Base-by-base conservation (phyloP, 139 green algal species). In the Volvox africanus region DNA sequence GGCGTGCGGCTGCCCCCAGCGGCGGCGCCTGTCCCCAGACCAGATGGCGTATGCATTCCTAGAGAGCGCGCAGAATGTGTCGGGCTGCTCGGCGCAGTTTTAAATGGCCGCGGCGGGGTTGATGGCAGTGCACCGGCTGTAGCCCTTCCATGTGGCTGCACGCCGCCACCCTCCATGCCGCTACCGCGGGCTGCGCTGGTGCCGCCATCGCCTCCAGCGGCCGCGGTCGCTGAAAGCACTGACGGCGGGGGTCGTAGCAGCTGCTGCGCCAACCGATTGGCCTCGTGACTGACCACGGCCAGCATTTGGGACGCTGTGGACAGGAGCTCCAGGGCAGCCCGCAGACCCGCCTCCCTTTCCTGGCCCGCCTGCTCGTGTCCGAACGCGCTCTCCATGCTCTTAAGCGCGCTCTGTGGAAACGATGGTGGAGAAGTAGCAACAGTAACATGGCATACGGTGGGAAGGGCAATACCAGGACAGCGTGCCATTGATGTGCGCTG, bases 351-450 rank as follows among this genome's bases (percentile, higher is more conserved):
- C 85, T 89, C 85, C 16, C 86, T 55, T 61, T 90, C 86, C n/a
- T 28, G 19, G 55, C 75, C 50, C 50, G 21, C 50, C 73, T 90
- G 86, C 86, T 90, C 86, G 55, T 78, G 37, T 32, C 86, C 86
- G 75, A 67, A 77, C 30, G 75, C 86, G 73, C 73, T 84, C 86
- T 90, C 86, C 86, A 90, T 90, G 50, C 21, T 36, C 55, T 90
- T 90, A 6, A 90, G 86, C 21, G 86, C 86, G 75, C 73, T 85
- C 86, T 90, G 86, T 24, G 65, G 11, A 12, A 28, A 9, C 44
- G 44, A 55, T 14, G 44, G 9, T 9, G 44, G 44, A 55, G 44
- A 55, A 55, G 44, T 9, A 61, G 55, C 26, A 20, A 68, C 14
- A 44, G 78, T 1, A 84, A 9, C 44, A 55, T n/a, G n/a, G 44